Evolutionary conservation across 371 early-diverging fungal species (phyloP).

Genomic region (Actinomortierella ambigua): DNA sequence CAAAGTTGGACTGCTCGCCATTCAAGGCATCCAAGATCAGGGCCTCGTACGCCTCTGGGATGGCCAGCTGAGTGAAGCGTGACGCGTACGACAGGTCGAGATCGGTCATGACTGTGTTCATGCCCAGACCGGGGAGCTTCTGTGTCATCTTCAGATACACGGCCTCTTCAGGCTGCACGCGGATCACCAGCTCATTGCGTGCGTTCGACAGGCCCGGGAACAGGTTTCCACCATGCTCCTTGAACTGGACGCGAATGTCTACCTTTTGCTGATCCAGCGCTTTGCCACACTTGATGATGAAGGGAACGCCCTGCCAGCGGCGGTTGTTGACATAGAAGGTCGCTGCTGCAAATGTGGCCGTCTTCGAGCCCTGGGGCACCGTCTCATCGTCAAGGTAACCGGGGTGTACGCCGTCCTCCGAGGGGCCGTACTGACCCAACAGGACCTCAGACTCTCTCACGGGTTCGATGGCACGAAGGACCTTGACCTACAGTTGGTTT

Average conservation of each 20-base stretch:
- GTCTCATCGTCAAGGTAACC: conserved; percentile 94
- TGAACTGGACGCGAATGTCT: conserved; percentile 92
- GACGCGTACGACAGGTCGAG: conserved; percentile 85
- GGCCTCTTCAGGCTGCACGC: conserved; percentile 92
- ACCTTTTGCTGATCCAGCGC: conserved; percentile 87
- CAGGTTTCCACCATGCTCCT: conserved; percentile 77
- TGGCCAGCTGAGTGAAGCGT: conserved; percentile 78
- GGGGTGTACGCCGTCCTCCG: conserved; percentile 73
- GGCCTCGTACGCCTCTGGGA: conserved; percentile 94
- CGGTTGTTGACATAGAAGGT: conserved; percentile 85
- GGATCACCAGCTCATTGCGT: conserved; percentile 93
- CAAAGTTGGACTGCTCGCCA: conserved; percentile 94
- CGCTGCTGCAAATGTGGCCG: conserved; percentile 88
- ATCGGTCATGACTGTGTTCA: conserved; percentile 74
- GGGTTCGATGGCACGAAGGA: conserved; percentile 81
- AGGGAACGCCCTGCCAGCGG: conserved; percentile 92
- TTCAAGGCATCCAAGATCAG: conserved; percentile 86
- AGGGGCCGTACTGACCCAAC: conserved; percentile 86
- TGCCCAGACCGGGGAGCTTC: conserved; percentile 81
- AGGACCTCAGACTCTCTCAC: conserved; percentile 78
- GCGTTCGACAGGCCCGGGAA: conserved; percentile 57
- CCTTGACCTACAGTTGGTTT: conserved; percentile 59
- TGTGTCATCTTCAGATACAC: conserved; percentile 94
- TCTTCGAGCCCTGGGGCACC: conserved; percentile 78
- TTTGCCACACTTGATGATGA: conserved; percentile 90